Evolutionary conservation across 495 filamentous ascomycete genomes (phyloP).

Genomic region (Daldinia concentrica): DNA sequence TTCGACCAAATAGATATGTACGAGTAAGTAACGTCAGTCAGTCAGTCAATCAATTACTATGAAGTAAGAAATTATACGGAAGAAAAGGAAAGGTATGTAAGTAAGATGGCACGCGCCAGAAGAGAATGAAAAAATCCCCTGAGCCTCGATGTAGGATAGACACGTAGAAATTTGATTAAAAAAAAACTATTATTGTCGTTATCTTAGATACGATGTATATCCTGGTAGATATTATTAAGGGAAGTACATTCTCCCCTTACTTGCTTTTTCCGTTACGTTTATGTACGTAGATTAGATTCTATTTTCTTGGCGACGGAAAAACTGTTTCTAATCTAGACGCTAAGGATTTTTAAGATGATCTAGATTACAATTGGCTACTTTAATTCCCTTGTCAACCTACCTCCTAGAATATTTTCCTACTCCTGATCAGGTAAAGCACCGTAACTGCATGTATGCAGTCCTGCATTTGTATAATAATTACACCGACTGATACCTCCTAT

Average conservation of each 20-base stretch:
- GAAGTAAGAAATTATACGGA: conserved; percentile 9
- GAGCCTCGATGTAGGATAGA: conserved; percentile 31
- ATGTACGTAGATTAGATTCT: conserved; percentile 35
- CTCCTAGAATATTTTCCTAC: neutral
- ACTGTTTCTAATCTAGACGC: conserved; percentile 29
- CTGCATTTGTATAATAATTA: neutral
- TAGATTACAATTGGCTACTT: conserved; percentile 27
- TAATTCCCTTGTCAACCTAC: conserved; percentile 1
- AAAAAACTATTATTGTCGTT: conserved; percentile 24
- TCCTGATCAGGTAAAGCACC: neutral
- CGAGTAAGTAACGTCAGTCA: conserved; percentile 13
- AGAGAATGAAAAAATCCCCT: conserved; percentile 30
- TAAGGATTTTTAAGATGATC: conserved; percentile 31
- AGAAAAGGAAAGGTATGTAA: conserved; percentile 18
- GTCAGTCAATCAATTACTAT: neutral
- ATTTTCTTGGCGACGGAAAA: conserved; percentile 36
- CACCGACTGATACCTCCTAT: neutral
- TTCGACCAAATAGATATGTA: conserved; percentile 8
- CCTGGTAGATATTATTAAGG: conserved; percentile 14
- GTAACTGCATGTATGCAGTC: neutral
- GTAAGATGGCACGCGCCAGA: conserved; percentile 27
- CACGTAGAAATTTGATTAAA: conserved; percentile 33
- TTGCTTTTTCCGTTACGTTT: conserved; percentile 34
- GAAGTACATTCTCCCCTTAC: conserved; percentile 21
- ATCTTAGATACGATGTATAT: conserved; percentile 17